Evolutionary conservation across 1,284 basidiomycete species (phyloP).

Genomic region (Cutaneotrichosporon arboriforme): DNA sequence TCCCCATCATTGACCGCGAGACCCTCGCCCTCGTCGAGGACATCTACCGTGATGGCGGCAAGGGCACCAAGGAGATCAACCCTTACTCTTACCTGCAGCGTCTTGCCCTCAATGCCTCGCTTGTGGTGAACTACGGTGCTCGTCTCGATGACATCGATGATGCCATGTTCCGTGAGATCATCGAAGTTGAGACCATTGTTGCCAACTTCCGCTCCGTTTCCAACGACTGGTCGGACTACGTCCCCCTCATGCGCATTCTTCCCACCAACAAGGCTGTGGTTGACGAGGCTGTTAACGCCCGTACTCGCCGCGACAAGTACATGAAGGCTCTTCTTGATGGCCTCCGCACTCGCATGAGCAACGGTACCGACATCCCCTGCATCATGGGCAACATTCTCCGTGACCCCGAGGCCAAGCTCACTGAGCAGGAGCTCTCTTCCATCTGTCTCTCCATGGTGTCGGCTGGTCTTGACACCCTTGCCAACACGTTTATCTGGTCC

Average conservation of each 20-base stretch:
- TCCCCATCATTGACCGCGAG: conserved; percentile 21
- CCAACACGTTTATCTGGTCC: conserved; percentile 20
- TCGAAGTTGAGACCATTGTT: conserved; percentile 13
- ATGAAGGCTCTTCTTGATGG: conserved; percentile 16
- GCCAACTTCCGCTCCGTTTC: conserved; percentile 15
- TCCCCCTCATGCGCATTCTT: conserved; percentile 14
- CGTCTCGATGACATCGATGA: conserved; percentile 13
- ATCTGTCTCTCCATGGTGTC: conserved; percentile 23
- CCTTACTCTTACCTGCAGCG: conserved; percentile 14
- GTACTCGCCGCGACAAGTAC: conserved; percentile 17
- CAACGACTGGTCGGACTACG: conserved; percentile 13
- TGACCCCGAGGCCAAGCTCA: conserved; percentile 21
- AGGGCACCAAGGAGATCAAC: conserved; percentile 12
- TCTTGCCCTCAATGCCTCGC: conserved; percentile 18
- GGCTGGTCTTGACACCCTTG: conserved; percentile 21
- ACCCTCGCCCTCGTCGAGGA: conserved; percentile 19
- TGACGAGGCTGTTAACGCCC: conserved; percentile 2
- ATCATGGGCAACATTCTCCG: conserved; percentile 19
- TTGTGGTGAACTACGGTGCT: conserved; percentile 18
- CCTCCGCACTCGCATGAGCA: conserved; percentile 13
- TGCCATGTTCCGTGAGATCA: conserved; percentile 15
- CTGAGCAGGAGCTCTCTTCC: conserved; percentile 15
- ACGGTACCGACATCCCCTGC: conserved; percentile 19
- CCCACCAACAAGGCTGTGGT: conserved; percentile 1
- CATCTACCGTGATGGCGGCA: conserved; percentile 14